These are phyloP conservation scores for Pichia scutulata DNA, from an alignment of 805 yeast species.

Conservation along the genomic window DNA sequence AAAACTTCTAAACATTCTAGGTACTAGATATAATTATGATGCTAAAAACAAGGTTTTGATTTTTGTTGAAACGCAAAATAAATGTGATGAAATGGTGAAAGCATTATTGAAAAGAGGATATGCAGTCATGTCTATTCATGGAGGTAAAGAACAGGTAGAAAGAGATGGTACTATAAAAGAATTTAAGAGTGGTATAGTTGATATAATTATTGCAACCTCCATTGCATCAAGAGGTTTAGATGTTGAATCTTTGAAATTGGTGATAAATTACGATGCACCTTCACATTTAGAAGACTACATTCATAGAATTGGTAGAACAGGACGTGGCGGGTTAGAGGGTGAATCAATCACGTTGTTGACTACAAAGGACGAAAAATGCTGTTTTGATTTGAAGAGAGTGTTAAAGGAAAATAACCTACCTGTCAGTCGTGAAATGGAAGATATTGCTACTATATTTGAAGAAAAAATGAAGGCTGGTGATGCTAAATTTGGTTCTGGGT, in stretches of 20 bases:
- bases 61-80: constrained; percentile 83
- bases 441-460: constrained; percentile 48
- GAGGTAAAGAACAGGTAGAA: constrained; percentile 85
- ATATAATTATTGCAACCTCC: constrained; percentile 81
- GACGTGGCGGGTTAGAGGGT: constrained; percentile 81
- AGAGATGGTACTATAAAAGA: constrained; percentile 66
- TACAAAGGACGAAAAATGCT: constrained; percentile 51
- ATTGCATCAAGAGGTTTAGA: constrained; percentile 94
- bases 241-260: constrained; percentile 77
- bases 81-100: constrained; percentile 65
- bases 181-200: constrained; percentile 53
- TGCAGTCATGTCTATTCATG: constrained; percentile 69
- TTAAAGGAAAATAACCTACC: constrained; percentile 45
- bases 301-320: constrained; percentile 94
- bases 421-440: constrained; percentile 42
- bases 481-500: constrained; percentile 60
- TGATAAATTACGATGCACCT: constrained; percentile 75
- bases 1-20: constrained; percentile 48
- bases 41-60: constrained; percentile 52
- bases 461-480: constrained; percentile 60
- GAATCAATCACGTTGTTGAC: constrained; percentile 63
- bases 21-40: constrained; percentile 29
- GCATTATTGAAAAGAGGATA: constrained; percentile 46
- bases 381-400: constrained; percentile 64
- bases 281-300: constrained; percentile 92